Evolutionary conservation across 495 filamentous ascomycete species (phyloP), one percentile per base, ranked within the genome.

Genomic region (Trichocladium uniseriatum): DNA sequence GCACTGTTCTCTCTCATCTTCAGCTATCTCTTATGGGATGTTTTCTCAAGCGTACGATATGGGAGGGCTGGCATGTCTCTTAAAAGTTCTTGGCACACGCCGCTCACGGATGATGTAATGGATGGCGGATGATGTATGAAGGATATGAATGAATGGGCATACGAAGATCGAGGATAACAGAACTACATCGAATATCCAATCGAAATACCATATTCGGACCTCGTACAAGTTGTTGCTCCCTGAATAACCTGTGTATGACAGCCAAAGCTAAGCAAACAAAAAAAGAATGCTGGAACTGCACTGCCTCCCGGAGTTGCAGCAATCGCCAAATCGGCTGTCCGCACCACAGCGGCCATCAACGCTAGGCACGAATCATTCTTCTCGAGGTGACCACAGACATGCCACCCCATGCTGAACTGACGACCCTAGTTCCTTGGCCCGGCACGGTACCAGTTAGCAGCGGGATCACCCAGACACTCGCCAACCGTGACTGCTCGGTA

Each of bases 401-500:
- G n/a, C n/a, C n/a, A n/a, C n/a, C n/a, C n/a, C n/a, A n/a, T n/a
- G n/a, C n/a, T n/a, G n/a, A n/a, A n/a, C n/a, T n/a, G 4, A 27
- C 24, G 4, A 27, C 24, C 4, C 24, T 27, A 27, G 3, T 27
- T 27, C 24, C 24, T 27, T 5, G 63, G 61, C 0, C 59, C 59
- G 10, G 47, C 35, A 16, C 79, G 73, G 59, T 84, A 94, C 87
- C 87, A 94, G 59, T 84, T 81, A 20, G 74, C 75, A 0, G 62
- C 53, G 2, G 84, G 77, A 57, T 89, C 84, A 11, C 78, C 82
- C 15, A 91, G 68, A 63, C 86, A 90, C 53, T 87, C 75, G 2
- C 84, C 86, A 20, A 87, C 76, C 29, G 86, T 85, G 29, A 87
- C 84, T 10, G 77, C 69, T 35, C 68, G 71, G 56, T 78, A 92